Evolutionary conservation across 169 alveolate species (phyloP).

Genomic region (Miamiensis avidus): DNA sequence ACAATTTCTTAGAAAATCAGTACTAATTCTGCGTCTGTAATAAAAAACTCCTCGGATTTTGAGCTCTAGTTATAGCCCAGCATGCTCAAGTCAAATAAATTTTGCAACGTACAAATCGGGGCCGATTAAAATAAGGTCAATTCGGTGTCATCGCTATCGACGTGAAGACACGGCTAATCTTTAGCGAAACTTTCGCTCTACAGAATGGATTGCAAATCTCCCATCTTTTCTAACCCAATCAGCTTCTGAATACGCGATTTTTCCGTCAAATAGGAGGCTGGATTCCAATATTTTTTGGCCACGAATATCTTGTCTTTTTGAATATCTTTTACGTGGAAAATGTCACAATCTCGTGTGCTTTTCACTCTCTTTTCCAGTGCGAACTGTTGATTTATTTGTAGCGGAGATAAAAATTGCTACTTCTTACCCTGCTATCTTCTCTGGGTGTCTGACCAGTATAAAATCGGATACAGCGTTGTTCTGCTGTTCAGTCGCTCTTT

Average conservation of each 20-base stretch:
- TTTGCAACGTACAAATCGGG: neutral
- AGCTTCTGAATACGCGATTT: neutral
- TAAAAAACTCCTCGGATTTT: too few species aligned
- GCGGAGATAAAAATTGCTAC: neutral
- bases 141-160: neutral
- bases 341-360: neutral
- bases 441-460: neutral
- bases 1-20: neutral
- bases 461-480: neutral
- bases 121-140: neutral
- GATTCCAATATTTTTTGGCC: too few species aligned
- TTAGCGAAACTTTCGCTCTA: neutral
- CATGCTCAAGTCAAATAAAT: neutral
- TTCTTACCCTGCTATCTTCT: neutral
- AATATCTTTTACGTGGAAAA: neutral
- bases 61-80: neutral
- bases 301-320: neutral
- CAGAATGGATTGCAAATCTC: neutral
- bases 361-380: neutral
- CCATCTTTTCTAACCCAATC: neutral
- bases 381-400: too few species aligned
- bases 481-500: neutral
- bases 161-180: neutral
- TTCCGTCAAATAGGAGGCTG: neutral
- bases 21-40: neutral